Evolutionary conservation across 2,329 filamentous ascomycete species (phyloP).

Genomic region (Hypoxylon sp.): DNA sequence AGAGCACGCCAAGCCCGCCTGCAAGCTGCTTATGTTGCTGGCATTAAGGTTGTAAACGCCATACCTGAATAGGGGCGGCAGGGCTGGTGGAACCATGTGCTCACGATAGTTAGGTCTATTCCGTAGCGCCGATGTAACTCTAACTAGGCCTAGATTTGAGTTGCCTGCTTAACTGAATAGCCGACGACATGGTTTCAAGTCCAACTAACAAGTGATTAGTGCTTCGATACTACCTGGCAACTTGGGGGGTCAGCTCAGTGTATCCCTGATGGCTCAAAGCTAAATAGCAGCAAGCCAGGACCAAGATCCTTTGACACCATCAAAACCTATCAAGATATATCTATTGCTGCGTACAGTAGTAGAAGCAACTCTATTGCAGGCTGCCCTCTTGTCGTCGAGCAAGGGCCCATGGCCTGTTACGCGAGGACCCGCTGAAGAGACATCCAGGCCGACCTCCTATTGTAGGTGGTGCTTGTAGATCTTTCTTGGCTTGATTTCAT

Average conservation of each 20-base stretch:
- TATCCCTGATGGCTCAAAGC: not conserved
- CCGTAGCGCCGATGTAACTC: slow-evolving; percentile 1
- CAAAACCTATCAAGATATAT: not conserved
- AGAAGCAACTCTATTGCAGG: not conserved
- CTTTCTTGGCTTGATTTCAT: not conserved
- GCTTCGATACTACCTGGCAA: too few species aligned
- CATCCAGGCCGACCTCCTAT: not conserved
- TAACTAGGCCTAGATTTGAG: not conserved
- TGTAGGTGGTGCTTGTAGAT: not conserved
- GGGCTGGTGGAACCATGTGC: not conserved
- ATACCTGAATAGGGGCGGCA: not conserved
- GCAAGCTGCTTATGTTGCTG: too few species aligned
- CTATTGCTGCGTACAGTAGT: not conserved
- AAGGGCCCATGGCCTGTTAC: not conserved
- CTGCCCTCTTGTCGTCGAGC: not conserved
- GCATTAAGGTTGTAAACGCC: not conserved
- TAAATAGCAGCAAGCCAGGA: not conserved
- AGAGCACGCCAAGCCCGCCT: not conserved
- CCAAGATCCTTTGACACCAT: slow-evolving; percentile 1
- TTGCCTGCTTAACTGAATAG: not conserved
- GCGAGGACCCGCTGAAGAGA: not conserved
- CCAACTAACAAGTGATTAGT: too few species aligned
- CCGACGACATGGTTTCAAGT: not conserved
- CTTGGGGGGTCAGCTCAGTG: not conserved
- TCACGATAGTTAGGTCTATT: not conserved